Evolutionary conservation across 2,329 filamentous ascomycete species (phyloP).

Genomic region (Chrysosporium queenslandicum): DNA sequence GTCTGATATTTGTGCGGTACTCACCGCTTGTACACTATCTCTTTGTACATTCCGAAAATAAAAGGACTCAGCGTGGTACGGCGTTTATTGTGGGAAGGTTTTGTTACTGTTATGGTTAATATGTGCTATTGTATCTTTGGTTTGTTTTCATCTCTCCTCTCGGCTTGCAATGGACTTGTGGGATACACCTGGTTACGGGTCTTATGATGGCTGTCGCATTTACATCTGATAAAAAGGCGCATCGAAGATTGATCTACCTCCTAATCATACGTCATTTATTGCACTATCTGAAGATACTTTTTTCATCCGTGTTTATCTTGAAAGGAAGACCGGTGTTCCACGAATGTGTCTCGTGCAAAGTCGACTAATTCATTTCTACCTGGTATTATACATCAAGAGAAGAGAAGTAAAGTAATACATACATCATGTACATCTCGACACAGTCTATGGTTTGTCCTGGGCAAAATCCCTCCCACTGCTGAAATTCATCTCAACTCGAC

Average conservation of each 20-base stretch:
- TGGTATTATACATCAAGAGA: no score
- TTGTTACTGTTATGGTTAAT: background rate
- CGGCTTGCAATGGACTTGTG: background rate
- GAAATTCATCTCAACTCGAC: constrained; percentile 68
- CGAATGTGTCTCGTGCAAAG: background rate
- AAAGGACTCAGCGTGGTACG: constrained; percentile 12
- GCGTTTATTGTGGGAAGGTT: constrained; percentile 9
- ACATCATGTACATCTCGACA: no score
- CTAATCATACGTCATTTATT: background rate
- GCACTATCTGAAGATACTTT: background rate
- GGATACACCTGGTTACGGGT: background rate
- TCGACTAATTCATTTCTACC: background rate
- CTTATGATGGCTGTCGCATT: background rate
- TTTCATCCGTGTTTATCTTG: no score
- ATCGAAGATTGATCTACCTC: background rate
- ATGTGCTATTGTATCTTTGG: background rate
- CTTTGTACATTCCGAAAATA: constrained; percentile 7
- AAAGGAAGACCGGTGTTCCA: no score
- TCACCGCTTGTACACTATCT: constrained; percentile 13
- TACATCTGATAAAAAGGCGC: background rate
- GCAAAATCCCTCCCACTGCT: no score
- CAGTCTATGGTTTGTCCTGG: no score
- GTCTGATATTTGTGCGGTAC: background rate
- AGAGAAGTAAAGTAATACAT: background rate
- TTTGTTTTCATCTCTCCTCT: constrained; percentile 14